Conservation (phyloP, 257 asterid genomes). For the Nicotiana noctiflora region DNA sequence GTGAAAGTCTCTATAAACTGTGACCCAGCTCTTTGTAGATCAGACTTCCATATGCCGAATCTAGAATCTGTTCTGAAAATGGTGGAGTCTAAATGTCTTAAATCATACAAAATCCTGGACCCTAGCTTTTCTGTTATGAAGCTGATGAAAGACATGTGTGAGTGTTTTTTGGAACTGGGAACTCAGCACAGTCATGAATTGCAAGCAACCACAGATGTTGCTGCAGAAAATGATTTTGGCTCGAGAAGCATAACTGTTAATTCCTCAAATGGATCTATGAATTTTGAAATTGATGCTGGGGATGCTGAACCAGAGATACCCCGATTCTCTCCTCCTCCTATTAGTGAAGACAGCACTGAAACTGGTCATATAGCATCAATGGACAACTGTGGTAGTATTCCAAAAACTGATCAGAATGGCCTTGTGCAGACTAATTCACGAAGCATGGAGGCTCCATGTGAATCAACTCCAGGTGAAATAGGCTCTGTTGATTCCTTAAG, state of each 20-base stretch:
- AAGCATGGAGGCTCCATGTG: slow-evolving; percentile 35
- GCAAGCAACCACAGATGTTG: slow-evolving; percentile 14
- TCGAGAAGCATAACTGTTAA: slow-evolving; percentile 12
- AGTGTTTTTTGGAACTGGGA: slow-evolving; percentile 38
- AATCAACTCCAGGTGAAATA: slow-evolving; percentile 29
- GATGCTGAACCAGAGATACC: slow-evolving; percentile 20
- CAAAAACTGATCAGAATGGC: slow-evolving; percentile 23
- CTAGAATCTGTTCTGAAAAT: slow-evolving; percentile 37
- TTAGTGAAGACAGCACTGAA: slow-evolving; percentile 22
- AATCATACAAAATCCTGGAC: slow-evolving; percentile 32
- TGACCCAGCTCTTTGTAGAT: slow-evolving; percentile 28
- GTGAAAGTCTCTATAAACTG: slow-evolving; percentile 45
- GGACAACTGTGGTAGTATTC: slow-evolving; percentile 21
- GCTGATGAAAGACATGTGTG: slow-evolving; percentile 57
- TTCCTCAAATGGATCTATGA: slow-evolving; percentile 19
- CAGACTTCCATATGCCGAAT: slow-evolving; percentile 37
- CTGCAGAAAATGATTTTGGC: slow-evolving; percentile 1
- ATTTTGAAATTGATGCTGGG: slow-evolving; percentile 27
- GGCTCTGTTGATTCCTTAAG: slow-evolving; percentile 27
- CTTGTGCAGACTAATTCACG: slow-evolving; percentile 25
- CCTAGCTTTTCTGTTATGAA: slow-evolving; percentile 37
- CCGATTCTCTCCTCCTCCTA: slow-evolving; percentile 25
- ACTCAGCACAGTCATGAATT: slow-evolving; percentile 25
- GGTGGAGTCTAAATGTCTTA: slow-evolving; percentile 45
- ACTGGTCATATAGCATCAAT: slow-evolving; percentile 22